These are phyloP conservation scores for Exophiala lecanii-corni DNA, from an alignment of 2,329 filamentous ascomycete species.

Conservation along the genomic window DNA sequence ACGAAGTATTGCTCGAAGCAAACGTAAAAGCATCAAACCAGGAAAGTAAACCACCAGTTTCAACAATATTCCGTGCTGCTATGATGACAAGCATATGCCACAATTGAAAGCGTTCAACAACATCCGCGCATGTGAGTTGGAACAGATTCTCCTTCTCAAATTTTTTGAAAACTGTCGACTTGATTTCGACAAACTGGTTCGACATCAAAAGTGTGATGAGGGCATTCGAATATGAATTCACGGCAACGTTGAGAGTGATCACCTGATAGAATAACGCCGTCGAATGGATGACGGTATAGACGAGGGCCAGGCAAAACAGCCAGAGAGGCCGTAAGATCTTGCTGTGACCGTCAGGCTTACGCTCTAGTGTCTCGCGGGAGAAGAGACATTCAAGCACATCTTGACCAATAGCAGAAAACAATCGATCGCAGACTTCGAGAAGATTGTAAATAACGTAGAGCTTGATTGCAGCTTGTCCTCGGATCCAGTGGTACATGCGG, in stretches of 20 bases:
- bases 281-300: conserved; percentile 84
- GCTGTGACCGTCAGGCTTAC: conserved; percentile 80
- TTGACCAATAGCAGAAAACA: conserved; percentile 87
- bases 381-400: conserved; percentile 96
- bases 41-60: conserved; percentile 76
- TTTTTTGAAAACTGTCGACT: conserved; percentile 96
- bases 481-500: conserved; percentile 96
- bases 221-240: conserved; percentile 97
- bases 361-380: conserved; percentile 84
- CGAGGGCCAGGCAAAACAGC: conserved; percentile 81
- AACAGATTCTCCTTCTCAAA: conserved; percentile 98
- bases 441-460: conserved; percentile 99
- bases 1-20: conserved; percentile 35
- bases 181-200: conserved; percentile 99
- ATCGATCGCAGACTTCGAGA: conserved; percentile 79
- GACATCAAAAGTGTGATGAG: conserved; percentile 86
- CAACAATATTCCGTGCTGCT: conserved; percentile 90
- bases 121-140: conserved; percentile 90
- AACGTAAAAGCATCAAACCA: conserved; percentile 35
- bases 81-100: conserved; percentile 98
- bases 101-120: conserved; percentile 92
- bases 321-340: conserved; percentile 84
- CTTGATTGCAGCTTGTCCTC: conserved; percentile 94
- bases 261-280: conserved; percentile 93
- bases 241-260: conserved; percentile 93